phyloP scores from a whole-genome alignment of 441 rosid genomes.

The Adansonia gregorii region DNA sequence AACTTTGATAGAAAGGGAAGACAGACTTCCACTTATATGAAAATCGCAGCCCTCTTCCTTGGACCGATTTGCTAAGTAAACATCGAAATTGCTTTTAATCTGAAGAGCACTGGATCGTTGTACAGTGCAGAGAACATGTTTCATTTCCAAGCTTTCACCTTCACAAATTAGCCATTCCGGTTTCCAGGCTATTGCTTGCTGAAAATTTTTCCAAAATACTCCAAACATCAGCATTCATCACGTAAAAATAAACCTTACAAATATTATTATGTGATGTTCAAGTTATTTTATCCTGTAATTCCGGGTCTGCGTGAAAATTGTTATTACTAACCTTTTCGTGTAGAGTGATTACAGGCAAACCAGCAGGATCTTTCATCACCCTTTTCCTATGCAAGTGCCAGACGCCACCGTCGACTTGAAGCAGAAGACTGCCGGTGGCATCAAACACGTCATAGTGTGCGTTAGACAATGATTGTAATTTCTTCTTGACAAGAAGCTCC shows the following conservation, averaged over 20 bases:
- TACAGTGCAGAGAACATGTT: slow-evolving; percentile 45
- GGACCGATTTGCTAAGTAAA: slow-evolving; percentile 45
- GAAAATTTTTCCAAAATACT: not conserved
- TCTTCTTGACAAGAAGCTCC: slow-evolving; percentile 63
- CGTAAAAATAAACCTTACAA: too few species aligned
- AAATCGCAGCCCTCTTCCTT: slow-evolving; percentile 48
- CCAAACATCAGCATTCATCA: not conserved
- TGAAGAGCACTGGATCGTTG: slow-evolving; percentile 55
- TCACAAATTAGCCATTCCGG: slow-evolving; percentile 59
- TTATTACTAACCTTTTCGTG: slow-evolving; percentile 54
- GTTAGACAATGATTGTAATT: slow-evolving; percentile 46
- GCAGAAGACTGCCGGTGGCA: slow-evolving; percentile 59
- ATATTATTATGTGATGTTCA: not conserved
- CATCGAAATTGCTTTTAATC: slow-evolving; percentile 56
- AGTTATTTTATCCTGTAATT: not conserved
- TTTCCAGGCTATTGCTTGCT: slow-evolving; percentile 18
- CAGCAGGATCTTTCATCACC: slow-evolving; percentile 62
- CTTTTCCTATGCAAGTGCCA: slow-evolving; percentile 61
- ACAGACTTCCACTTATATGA: slow-evolving; percentile 50
- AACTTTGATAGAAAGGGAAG: slow-evolving; percentile 66
- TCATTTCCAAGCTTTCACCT: slow-evolving; percentile 48
- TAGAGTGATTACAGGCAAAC: slow-evolving; percentile 64
- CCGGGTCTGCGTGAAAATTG: not conserved
- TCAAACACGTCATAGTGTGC: slow-evolving; percentile 59
- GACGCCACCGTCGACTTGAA: slow-evolving; percentile 63